These are phyloP conservation scores for Boletus barrowsii DNA, from an alignment of 768 basidiomycete genomes.

Conservation along the genomic window DNA sequence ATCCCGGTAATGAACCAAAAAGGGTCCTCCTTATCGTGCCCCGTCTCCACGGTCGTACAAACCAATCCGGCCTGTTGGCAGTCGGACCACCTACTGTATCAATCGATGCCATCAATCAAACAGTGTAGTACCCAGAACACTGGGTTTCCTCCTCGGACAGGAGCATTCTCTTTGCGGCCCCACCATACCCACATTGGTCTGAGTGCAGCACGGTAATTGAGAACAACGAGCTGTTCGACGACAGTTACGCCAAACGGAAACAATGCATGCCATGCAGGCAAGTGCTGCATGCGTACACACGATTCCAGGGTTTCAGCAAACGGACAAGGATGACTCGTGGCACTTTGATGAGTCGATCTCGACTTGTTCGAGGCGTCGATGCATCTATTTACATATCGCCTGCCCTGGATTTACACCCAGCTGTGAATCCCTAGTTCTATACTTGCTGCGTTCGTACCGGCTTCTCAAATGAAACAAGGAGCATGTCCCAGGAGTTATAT, in stretches of 20 bases:
- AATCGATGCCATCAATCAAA: background rate
- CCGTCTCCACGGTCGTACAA: background rate
- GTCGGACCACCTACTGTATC: background rate
- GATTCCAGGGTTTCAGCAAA: conserved; percentile 1
- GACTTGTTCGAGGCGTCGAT: background rate
- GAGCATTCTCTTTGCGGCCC: conserved; percentile 9
- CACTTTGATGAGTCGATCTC: background rate
- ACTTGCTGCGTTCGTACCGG: no score
- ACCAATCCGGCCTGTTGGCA: conserved; percentile 2
- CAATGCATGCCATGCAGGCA: background rate
- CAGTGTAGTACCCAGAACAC: background rate
- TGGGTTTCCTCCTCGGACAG: background rate
- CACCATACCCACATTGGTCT: conserved; percentile 24
- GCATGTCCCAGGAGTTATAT: background rate
- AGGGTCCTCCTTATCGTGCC: conserved; percentile 1
- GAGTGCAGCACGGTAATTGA: conserved; percentile 21
- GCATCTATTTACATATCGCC: background rate
- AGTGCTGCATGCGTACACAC: conserved; percentile 1
- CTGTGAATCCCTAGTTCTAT: background rate
- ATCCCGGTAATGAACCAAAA: conserved; percentile 23
- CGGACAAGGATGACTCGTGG: no score
- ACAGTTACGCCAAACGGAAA: background rate
- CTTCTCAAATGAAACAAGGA: no score
- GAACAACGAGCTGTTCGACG: conserved; percentile 7
- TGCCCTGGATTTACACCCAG: background rate